Evolutionary conservation across 75 land plant genomes (phyloP).

Genomic region (Cupressus sempervirens): DNA sequence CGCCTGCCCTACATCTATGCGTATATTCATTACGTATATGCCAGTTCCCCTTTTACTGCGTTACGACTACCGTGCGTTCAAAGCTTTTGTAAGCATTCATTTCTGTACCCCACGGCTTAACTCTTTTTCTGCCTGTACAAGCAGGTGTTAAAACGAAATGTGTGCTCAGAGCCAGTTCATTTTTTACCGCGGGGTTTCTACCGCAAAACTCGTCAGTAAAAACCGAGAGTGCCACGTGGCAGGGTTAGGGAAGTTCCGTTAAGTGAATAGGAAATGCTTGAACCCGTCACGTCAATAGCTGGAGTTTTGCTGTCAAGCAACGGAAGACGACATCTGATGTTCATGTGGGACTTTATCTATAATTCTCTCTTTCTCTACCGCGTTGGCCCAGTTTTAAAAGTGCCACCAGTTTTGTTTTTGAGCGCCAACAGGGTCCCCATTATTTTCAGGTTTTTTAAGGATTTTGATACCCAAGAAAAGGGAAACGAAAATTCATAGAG

Average conservation of each 20-base stretch:
- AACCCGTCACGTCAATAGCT: slow-evolving; percentile 12
- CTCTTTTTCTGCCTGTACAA: background rate
- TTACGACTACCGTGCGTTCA: background rate
- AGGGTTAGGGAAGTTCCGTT: background rate
- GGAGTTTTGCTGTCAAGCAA: slow-evolving; percentile 4
- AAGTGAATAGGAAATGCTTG: background rate
- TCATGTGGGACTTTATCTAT: background rate
- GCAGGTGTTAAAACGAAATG: too few relatives aligned
- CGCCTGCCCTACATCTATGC: background rate
- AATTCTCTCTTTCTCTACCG: too few relatives aligned
- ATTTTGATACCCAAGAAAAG: too few relatives aligned
- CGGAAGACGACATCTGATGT: background rate
- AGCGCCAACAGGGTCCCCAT: too few relatives aligned
- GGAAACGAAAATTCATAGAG: too few relatives aligned
- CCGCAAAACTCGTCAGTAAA: too few relatives aligned
- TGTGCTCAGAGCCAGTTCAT: too few relatives aligned
- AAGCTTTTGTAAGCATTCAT: background rate
- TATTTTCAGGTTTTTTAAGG: too few relatives aligned
- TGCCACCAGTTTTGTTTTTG: too few relatives aligned
- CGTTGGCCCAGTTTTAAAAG: too few relatives aligned
- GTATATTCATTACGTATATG: background rate
- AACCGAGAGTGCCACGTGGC: background rate
- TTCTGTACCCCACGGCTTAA: slow-evolving; percentile 8
- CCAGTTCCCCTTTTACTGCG: background rate
- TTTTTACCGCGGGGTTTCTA: background rate